These are phyloP conservation scores for Candida odintsovae DNA, from an alignment of 805 yeast genomes.

Conservation along the genomic window DNA sequence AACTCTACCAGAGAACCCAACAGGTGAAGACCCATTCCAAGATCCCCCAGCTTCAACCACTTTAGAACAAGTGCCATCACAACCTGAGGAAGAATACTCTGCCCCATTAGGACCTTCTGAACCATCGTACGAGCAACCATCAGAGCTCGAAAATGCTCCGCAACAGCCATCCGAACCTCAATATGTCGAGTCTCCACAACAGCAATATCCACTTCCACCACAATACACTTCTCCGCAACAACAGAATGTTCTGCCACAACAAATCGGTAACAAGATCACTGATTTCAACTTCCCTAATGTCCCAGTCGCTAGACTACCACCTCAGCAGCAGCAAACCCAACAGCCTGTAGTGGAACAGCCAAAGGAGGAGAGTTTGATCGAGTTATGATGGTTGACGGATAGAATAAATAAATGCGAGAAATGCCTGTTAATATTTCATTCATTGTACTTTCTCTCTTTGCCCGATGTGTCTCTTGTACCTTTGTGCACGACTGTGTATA, in stretches of 20 bases:
- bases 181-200: slow-evolving; percentile 8
- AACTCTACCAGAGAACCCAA: neutral
- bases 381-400: slow-evolving; percentile 18
- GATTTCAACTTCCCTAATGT: slow-evolving; percentile 36
- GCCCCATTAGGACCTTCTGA: slow-evolving; percentile 12
- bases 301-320: slow-evolving; percentile 25
- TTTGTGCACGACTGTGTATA: no score
- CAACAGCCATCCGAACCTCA: slow-evolving; percentile 8
- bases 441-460: no score
- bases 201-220: slow-evolving; percentile 5
- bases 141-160: slow-evolving; percentile 4
- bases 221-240: slow-evolving; percentile 16
- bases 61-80: slow-evolving; percentile 8
- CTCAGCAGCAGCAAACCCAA: slow-evolving; percentile 8
- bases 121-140: slow-evolving; percentile 4
- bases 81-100: slow-evolving; percentile 16
- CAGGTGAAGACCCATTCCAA: neutral
- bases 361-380: slow-evolving; percentile 21
- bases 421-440: no score
- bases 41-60: neutral
- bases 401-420: no score
- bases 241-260: neutral
- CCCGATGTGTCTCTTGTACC: no score
- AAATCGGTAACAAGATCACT: slow-evolving; percentile 21
- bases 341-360: slow-evolving; percentile 4